Conservation (phyloP, 2,329 filamentous ascomycete genomes). For the Cladophialophora chaetospira region DNA sequence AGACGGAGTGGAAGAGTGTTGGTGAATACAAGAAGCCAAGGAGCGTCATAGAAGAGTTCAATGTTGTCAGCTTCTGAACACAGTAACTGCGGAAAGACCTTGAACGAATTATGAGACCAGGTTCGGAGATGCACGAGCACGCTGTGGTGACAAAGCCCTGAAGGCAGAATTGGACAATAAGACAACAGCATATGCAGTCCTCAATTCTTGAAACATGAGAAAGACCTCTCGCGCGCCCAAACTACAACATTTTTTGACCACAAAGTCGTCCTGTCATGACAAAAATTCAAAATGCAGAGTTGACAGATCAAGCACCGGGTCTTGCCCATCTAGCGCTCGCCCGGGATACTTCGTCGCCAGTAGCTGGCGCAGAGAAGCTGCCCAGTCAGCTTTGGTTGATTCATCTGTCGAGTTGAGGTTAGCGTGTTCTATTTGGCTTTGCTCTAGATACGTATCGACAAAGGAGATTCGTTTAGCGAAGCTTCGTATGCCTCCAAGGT, state of each 20-base stretch:
- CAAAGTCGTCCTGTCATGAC: too few relatives aligned
- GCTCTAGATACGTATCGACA: slow-evolving; percentile 1
- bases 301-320: too few relatives aligned
- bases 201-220: too few relatives aligned
- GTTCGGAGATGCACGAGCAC: too few relatives aligned
- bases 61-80: not conserved
- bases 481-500: not conserved
- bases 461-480: not conserved
- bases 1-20: slow-evolving; percentile 31
- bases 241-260: too few relatives aligned
- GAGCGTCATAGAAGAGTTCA: slow-evolving; percentile 37
- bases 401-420: not conserved
- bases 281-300: too few relatives aligned
- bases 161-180: too few relatives aligned
- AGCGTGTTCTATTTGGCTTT: not conserved
- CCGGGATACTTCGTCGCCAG: not conserved
- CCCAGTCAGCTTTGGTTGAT: not conserved
- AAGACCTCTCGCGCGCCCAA: too few relatives aligned
- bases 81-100: not conserved
- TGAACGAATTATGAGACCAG: not conserved
- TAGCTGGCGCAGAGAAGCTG: not conserved
- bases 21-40: slow-evolving; percentile 32
- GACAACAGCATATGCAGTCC: too few relatives aligned
- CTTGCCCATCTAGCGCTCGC: not conserved
- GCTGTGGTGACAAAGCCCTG: too few relatives aligned